Base-by-base conservation (phyloP, 768 basidiomycete genomes). In the Auricularia auricula-judae region DNA sequence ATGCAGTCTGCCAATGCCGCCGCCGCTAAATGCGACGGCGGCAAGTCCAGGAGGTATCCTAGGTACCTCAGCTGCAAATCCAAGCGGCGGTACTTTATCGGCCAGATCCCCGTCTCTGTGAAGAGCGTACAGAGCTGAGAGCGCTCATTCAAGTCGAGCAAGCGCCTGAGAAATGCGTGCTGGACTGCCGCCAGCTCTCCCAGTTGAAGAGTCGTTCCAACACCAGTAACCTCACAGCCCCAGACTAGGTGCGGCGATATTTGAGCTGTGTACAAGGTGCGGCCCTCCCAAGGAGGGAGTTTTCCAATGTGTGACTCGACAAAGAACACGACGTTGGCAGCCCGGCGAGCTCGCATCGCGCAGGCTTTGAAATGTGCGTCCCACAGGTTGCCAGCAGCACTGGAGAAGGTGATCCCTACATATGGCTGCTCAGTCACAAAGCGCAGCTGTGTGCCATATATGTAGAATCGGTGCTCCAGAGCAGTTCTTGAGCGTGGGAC, bases 161-260 rank as follows among this genome's bases (percentile, higher is more conserved):
- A 36, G 1, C 70, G 69, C 4, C 71, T 67, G 7, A 72, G 47
- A 61, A 68, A 72, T 14, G 39, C 53, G 16, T 62, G 43, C 56
- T 73, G 74, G 1, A 51, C 47, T 12, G 5, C 16, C 16, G 10
- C 47, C 11, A 51, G 21, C 18, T 51, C 72, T 42, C 66, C 51
- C 1, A 72, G 68, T 8, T 36, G 53, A 1, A 39, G 43, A 1
- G 72, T 39, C 33, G 64, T 3, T 51, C 53, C 10, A 63, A 63
- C 64, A 63, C 71, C 70, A 29, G 65, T 58, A 12, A 73, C 62
- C 54, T 73, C 69, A 33, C 70, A 70, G 3, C 70, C 70, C 10
- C 67, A 71, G 0, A 62, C 69, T 0, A 72, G 70, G 59, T 71
- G 72, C 16, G 70, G 70, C 62, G 72, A 70, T 0, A 73, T 63